Percentiles rank a stretch among this genome's conserved stretches.
Evolutionary conservation across 1,284 basidiomycete genomes (phyloP).

Genomic region (Cryptococcus sp.): DNA sequence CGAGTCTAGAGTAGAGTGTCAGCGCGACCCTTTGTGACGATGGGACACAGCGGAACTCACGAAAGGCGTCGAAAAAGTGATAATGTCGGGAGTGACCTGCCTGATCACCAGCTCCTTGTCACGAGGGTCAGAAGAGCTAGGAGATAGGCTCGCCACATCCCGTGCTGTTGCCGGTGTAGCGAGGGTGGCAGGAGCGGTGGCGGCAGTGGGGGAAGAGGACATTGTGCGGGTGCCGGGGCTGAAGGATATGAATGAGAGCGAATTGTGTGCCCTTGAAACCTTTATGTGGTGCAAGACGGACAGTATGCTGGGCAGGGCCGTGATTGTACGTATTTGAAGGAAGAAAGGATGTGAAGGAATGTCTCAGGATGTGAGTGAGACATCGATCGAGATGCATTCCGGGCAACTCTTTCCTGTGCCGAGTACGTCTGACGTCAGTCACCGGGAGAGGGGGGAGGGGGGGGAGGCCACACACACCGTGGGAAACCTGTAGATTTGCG

Average conservation of each 20-base stretch:
- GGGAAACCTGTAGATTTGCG: too few species aligned
- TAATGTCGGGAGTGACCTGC: conserved; percentile 43
- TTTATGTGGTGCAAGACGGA: neutral
- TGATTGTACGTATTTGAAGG: too few species aligned
- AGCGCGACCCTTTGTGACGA: neutral
- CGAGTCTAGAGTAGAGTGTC: conserved; percentile 47
- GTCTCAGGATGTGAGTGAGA: too few species aligned
- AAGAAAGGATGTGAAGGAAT: too few species aligned
- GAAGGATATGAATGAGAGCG: neutral
- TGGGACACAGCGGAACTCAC: conserved; percentile 18
- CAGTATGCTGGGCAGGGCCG: too few species aligned
- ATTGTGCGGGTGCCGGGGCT: neutral
- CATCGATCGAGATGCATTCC: too few species aligned
- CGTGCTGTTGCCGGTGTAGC: neutral
- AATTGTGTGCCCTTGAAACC: neutral
- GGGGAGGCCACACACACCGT: too few species aligned
- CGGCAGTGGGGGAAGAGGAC: conserved; percentile 1
- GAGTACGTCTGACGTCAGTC: too few species aligned
- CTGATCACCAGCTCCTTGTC: conserved; percentile 45
- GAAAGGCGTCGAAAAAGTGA: conserved; percentile 50
- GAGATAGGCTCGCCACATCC: conserved; percentile 4
- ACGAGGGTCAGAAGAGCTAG: conserved; percentile 26
- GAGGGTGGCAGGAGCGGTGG: neutral
- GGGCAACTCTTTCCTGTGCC: too few species aligned
- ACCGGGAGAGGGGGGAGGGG: too few species aligned